phyloP scores from a whole-genome alignment of 2,329 filamentous ascomycete genomes.

The Fusarium sp. region DNA sequence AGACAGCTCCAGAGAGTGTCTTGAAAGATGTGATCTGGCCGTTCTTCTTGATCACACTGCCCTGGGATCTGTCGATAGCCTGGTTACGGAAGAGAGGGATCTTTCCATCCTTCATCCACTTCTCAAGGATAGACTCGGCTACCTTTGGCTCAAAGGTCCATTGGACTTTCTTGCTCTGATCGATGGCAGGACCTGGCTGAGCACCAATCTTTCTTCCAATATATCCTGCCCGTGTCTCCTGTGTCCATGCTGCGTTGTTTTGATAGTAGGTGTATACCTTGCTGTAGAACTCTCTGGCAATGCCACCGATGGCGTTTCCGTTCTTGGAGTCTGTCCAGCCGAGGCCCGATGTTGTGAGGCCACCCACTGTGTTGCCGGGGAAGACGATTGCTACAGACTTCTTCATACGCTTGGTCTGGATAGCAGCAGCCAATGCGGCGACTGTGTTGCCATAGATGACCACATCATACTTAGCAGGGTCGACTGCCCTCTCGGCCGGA shows the following conservation, averaged over 20 bases:
- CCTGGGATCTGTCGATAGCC: constrained; percentile 25
- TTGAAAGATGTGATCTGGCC: constrained; percentile 34
- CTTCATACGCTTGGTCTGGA: constrained; percentile 40
- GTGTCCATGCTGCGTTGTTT: constrained; percentile 20
- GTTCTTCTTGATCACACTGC: constrained; percentile 32
- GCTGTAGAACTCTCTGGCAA: constrained; percentile 40
- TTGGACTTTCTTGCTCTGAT: constrained; percentile 35
- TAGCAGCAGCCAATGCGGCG: constrained; percentile 38
- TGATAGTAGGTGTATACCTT: constrained; percentile 37
- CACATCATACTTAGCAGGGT: constrained; percentile 33
- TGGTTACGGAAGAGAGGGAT: constrained; percentile 37
- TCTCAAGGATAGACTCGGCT: constrained; percentile 36
- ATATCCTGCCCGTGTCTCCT: constrained; percentile 34
- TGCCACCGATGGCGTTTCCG: constrained; percentile 40
- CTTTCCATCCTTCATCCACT: constrained; percentile 42
- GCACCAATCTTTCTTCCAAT: constrained; percentile 32
- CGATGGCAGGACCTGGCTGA: constrained; percentile 41
- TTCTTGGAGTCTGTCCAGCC: constrained; percentile 44
- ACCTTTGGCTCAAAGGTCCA: constrained; percentile 45
- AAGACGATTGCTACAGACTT: constrained; percentile 40
- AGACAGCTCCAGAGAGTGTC: constrained; percentile 24
- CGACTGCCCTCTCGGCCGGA: constrained; percentile 21
- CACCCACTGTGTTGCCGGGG: constrained; percentile 36
- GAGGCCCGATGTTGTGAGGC: constrained; percentile 39
- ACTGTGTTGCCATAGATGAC: constrained; percentile 46